These are phyloP conservation scores for Pichia gijzeniarum DNA, from an alignment of 805 yeast species.

Conservation along the genomic window DNA sequence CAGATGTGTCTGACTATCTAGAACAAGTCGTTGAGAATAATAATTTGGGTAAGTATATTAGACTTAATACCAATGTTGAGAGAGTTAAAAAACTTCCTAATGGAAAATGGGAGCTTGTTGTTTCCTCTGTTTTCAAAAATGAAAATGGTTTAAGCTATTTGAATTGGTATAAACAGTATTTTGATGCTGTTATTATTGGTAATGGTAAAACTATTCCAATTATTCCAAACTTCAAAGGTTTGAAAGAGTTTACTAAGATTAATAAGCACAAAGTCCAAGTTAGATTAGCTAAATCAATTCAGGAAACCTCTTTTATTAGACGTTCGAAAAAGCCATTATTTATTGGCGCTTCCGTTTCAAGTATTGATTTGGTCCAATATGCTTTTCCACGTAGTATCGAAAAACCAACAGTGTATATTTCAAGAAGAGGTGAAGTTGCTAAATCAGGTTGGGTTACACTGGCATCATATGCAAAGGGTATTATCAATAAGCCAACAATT, in stretches of 20 bases:
- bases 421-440: slow-evolving; percentile 11
- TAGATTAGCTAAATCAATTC: slow-evolving; percentile 49
- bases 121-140: slow-evolving; percentile 13
- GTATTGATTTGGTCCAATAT: slow-evolving; percentile 37
- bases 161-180: slow-evolving; percentile 39
- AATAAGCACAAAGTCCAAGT: slow-evolving; percentile 38
- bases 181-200: slow-evolving; percentile 59
- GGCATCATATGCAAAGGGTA: slow-evolving; percentile 14
- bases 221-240: slow-evolving; percentile 40
- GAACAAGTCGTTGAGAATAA: slow-evolving; percentile 19
- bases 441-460: slow-evolving; percentile 10
- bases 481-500: slow-evolving; percentile 16
- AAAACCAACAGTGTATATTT: slow-evolving; percentile 20
- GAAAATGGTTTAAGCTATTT: slow-evolving; percentile 8
- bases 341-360: slow-evolving; percentile 37
- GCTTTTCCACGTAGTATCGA: slow-evolving; percentile 21
- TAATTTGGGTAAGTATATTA: slow-evolving; percentile 29
- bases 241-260: slow-evolving; percentile 33
- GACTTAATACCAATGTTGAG: slow-evolving; percentile 39
- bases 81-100: slow-evolving; percentile 24
- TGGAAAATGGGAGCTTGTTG: slow-evolving; percentile 34
- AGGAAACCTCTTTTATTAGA: slow-evolving; percentile 37
- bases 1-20: slow-evolving; percentile 17
- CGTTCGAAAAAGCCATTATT: slow-evolving; percentile 35
- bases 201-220: slow-evolving; percentile 57